Conservation (phyloP, 1,284 basidiomycete genomes). For the Boletellus deceptivus region DNA sequence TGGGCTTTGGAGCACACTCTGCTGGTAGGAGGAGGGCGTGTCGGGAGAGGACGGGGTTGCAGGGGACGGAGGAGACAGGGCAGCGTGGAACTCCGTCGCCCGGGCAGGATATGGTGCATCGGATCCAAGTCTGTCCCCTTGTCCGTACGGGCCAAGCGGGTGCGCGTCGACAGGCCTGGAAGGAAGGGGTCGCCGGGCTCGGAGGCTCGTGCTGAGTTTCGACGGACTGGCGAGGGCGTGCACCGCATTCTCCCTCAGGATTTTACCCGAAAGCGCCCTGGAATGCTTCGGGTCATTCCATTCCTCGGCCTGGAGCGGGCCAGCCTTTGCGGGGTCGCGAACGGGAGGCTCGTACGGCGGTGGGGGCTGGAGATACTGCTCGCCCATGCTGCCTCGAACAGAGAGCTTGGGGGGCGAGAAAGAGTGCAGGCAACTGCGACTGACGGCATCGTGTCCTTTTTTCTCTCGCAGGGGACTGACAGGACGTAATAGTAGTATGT, state of each 20-base stretch:
- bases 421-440: conserved; percentile 11
- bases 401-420: not conserved
- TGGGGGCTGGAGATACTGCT: conserved; percentile 36
- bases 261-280: conserved; percentile 6
- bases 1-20: conserved; percentile 5
- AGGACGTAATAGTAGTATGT: conserved; percentile 1
- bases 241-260: not conserved
- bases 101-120: not conserved
- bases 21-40: conserved; percentile 6
- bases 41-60: conserved; percentile 2
- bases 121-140: conserved; percentile 23
- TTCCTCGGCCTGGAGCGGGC: conserved; percentile 27
- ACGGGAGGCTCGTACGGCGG: conserved; percentile 53
- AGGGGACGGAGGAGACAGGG: too few relatives aligned
- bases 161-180: conserved; percentile 15
- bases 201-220: not conserved
- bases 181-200: conserved; percentile 27
- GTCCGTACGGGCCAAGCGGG: conserved; percentile 3
- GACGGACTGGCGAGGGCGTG: conserved; percentile 9
- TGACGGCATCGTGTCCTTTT: conserved; percentile 13
- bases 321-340: conserved; percentile 33
- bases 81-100: too few relatives aligned
- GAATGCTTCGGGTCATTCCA: conserved; percentile 16
- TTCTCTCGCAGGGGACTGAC: not conserved
- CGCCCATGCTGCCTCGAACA: conserved; percentile 20